A percentile compares a stretch with the other conserved stretches of the same genome.
These are phyloP conservation scores for Auriscalpium vulgare DNA, from an alignment of 768 basidiomycete species.

Conservation along the genomic window DNA sequence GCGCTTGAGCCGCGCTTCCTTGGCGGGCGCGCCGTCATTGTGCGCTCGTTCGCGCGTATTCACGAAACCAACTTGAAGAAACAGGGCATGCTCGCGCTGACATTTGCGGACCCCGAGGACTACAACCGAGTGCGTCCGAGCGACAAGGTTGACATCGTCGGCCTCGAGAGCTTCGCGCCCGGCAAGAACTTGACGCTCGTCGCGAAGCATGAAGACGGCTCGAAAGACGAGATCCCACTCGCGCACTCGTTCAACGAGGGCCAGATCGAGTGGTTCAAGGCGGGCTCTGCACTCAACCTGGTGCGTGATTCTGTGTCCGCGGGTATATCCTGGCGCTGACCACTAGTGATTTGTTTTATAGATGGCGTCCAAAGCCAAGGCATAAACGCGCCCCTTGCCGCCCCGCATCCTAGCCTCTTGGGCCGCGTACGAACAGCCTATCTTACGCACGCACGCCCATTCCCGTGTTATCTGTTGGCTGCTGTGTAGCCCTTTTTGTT, in stretches of 20 bases:
- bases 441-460: too few relatives aligned
- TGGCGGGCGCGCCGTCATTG: slow-evolving; percentile 92
- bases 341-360: too few relatives aligned
- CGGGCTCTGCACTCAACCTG: slow-evolving; percentile 88
- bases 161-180: slow-evolving; percentile 82
- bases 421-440: too few relatives aligned
- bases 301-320: slow-evolving; percentile 30
- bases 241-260: slow-evolving; percentile 96
- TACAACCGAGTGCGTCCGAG: slow-evolving; percentile 87
- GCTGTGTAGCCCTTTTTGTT: too few relatives aligned
- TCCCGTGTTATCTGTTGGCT: too few relatives aligned
- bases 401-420: too few relatives aligned
- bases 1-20: slow-evolving; percentile 94
- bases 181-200: slow-evolving; percentile 85
- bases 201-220: slow-evolving; percentile 78
- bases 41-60: slow-evolving; percentile 94
- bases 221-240: slow-evolving; percentile 65
- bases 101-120: slow-evolving; percentile 85
- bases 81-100: slow-evolving; percentile 97
- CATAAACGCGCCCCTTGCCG: too few relatives aligned
- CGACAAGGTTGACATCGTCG: slow-evolving; percentile 86
- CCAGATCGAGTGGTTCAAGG: slow-evolving; percentile 98
- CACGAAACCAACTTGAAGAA: slow-evolving; percentile 99
- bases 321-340: too few relatives aligned
- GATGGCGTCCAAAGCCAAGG: too few relatives aligned